phyloP scores from a whole-genome alignment of 176 grass and related monocot genomes.

The Cenchrus fungigraminus region DNA sequence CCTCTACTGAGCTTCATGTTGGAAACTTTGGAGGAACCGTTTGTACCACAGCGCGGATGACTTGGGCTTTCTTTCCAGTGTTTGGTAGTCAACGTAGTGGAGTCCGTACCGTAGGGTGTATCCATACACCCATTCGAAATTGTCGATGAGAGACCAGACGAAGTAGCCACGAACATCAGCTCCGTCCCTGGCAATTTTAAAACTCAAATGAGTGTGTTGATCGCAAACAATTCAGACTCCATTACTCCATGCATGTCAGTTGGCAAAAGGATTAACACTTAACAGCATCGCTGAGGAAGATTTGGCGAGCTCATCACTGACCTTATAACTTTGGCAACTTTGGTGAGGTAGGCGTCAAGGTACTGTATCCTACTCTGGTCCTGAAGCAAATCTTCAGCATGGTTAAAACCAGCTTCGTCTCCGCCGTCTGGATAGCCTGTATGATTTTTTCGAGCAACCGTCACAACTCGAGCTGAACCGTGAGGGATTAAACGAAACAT shows the following conservation, averaged over 20 bases:
- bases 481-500: neutral
- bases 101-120: conserved; percentile 66
- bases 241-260: neutral
- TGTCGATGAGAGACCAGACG: conserved; percentile 66
- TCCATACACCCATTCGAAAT: conserved; percentile 65
- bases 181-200: conserved; percentile 42
- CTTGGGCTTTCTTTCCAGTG: conserved; percentile 61
- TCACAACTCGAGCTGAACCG: neutral
- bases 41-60: conserved; percentile 62
- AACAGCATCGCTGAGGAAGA: neutral
- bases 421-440: conserved; percentile 54
- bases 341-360: conserved; percentile 51
- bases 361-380: conserved; percentile 52
- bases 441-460: neutral
- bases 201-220: neutral
- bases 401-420: neutral
- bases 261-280: neutral
- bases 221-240: neutral
- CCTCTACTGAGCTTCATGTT: conserved; percentile 3
- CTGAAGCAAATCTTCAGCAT: conserved; percentile 46
- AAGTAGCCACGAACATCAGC: conserved; percentile 81
- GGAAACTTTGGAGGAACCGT: conserved; percentile 43
- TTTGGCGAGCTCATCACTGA: conserved; percentile 17
- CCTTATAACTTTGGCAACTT: conserved; percentile 59
- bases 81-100: conserved; percentile 52